Evolutionary conservation across 2,329 filamentous ascomycete species (phyloP).

Genomic region (Herpotrichia juniperi): DNA sequence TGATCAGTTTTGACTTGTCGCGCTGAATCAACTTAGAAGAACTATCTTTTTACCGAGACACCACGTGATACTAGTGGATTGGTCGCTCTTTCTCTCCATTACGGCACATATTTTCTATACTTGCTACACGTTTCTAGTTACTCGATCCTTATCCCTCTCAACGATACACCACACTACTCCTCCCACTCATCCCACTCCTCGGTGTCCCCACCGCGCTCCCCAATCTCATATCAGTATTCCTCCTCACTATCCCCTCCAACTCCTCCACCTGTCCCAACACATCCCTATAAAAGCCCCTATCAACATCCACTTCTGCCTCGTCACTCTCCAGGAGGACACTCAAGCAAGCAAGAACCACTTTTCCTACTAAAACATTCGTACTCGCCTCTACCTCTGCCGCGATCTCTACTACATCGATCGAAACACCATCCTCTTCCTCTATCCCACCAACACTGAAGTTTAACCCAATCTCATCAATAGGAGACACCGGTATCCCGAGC

Average conservation of each 20-base stretch:
- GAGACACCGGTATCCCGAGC: slow-evolving; percentile 21
- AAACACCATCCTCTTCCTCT: slow-evolving; percentile 10
- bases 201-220: neutral
- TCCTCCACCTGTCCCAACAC: slow-evolving; percentile 27
- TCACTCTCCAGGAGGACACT: slow-evolving; percentile 21
- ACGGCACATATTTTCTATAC: neutral
- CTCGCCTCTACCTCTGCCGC: slow-evolving; percentile 28
- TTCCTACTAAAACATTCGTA: slow-evolving; percentile 25
- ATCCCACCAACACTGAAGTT: slow-evolving; percentile 17
- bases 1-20: too few species aligned
- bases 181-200: neutral
- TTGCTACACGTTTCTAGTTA: neutral
- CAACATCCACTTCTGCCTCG: slow-evolving; percentile 22
- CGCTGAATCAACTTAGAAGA: too few species aligned
- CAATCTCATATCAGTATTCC: slow-evolving; percentile 7
- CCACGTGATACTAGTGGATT: too few species aligned
- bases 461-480: slow-evolving; percentile 13
- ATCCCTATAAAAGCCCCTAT: slow-evolving; percentile 24
- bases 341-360: slow-evolving; percentile 32
- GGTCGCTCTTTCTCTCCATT: too few species aligned
- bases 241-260: slow-evolving; percentile 20
- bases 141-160: neutral
- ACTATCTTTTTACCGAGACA: too few species aligned
- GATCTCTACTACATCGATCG: slow-evolving; percentile 23
- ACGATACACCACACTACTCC: neutral